These are phyloP conservation scores for Pestalotiopsis sp. DNA, from an alignment of 2,329 filamentous ascomycete genomes.

Conservation along the genomic window DNA sequence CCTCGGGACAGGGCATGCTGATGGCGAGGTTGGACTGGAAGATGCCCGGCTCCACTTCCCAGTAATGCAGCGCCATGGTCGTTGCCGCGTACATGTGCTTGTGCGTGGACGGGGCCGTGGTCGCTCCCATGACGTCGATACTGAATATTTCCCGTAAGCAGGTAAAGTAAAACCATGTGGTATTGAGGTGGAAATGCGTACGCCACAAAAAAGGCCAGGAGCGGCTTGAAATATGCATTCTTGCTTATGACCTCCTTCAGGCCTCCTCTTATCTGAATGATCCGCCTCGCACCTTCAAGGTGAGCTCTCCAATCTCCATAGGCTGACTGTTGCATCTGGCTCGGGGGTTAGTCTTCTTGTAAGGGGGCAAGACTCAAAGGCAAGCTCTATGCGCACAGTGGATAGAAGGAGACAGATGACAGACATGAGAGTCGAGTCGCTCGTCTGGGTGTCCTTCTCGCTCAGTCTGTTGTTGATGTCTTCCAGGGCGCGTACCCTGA, in stretches of 20 bases:
- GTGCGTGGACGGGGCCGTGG: slow-evolving; percentile 17
- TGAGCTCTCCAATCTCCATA: slow-evolving; percentile 20
- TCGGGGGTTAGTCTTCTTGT: not conserved
- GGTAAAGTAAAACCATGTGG: not conserved
- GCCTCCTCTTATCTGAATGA: slow-evolving; percentile 18
- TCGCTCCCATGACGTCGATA: slow-evolving; percentile 20
- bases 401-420: slow-evolving; percentile 21
- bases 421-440: slow-evolving; percentile 21
- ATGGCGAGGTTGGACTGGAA: slow-evolving; percentile 19
- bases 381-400: slow-evolving; percentile 14
- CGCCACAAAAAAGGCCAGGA: slow-evolving; percentile 18
- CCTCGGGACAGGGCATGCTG: slow-evolving; percentile 19
- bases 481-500: slow-evolving; percentile 18
- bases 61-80: slow-evolving; percentile 18
- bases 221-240: slow-evolving; percentile 18
- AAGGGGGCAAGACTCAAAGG: not conserved
- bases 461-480: slow-evolving; percentile 19
- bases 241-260: slow-evolving; percentile 14
- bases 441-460: slow-evolving; percentile 17
- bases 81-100: slow-evolving; percentile 16
- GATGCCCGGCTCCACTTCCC: slow-evolving; percentile 16
- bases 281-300: slow-evolving; percentile 19
- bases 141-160: not conserved
- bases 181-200: slow-evolving; percentile 7
- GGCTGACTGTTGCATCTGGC: slow-evolving; percentile 20